These are phyloP conservation scores for Polygonum aviculare DNA, from an alignment of 148 eudicot species.

Conservation along the genomic window DNA sequence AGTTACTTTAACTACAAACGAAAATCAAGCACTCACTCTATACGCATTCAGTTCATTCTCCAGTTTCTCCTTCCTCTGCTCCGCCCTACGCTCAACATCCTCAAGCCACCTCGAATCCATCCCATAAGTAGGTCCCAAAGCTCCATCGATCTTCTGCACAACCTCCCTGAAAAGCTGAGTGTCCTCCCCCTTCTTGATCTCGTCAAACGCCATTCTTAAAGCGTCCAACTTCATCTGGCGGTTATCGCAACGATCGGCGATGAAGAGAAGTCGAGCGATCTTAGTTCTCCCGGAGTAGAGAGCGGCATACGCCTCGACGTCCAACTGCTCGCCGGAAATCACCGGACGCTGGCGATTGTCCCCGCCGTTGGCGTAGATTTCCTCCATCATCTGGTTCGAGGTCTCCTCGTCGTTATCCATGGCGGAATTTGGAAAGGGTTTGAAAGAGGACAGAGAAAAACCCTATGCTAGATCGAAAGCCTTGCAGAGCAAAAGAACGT, in stretches of 20 bases:
- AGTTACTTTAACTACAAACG: not conserved
- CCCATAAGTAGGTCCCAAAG: conserved; percentile 46
- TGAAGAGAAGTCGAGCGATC: conserved; percentile 63
- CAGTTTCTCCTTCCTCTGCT: conserved; percentile 72
- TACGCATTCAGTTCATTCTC: conserved; percentile 90
- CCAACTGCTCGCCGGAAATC: conserved; percentile 75
- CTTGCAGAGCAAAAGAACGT: not conserved
- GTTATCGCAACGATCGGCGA: conserved; percentile 52
- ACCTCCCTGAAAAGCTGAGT: conserved; percentile 61
- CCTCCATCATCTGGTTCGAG: conserved; percentile 31
- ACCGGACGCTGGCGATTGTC: conserved; percentile 32
- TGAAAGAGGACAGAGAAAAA: conserved; percentile 1
- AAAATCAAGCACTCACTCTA: conserved; percentile 29
- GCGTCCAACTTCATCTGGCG: conserved; percentile 57
- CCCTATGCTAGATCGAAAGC: conserved; percentile 3
- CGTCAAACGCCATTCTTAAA: conserved; percentile 81
- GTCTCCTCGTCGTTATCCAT: conserved; percentile 44
- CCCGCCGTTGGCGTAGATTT: conserved; percentile 39
- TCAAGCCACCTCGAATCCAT: conserved; percentile 53
- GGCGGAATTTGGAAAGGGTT: not conserved
- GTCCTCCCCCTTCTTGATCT: conserved; percentile 78
- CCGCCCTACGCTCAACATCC: conserved; percentile 61
- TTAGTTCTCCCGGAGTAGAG: conserved; percentile 79
- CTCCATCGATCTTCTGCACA: conserved; percentile 49
- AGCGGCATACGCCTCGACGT: conserved; percentile 75